Evolutionary conservation across 1,284 basidiomycete genomes (phyloP).

Genomic region (Malassezia cuniculi): DNA sequence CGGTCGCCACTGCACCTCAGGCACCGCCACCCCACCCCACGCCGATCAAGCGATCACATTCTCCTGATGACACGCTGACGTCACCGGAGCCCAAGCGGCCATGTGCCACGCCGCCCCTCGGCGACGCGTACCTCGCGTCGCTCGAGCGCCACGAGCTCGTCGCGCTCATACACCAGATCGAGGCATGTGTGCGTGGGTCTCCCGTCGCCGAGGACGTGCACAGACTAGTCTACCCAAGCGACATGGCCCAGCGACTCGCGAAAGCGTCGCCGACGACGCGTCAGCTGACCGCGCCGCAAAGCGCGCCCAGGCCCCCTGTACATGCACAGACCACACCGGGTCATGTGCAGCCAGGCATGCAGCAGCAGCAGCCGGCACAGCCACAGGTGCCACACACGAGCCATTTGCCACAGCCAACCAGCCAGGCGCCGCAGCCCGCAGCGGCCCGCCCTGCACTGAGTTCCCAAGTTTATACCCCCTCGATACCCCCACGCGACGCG

Average conservation of each 20-base stretch:
- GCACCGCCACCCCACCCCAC: neutral
- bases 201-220: constrained; percentile 3
- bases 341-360: too few relatives aligned
- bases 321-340: too few relatives aligned
- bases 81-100: constrained; percentile 1
- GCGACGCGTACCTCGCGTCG: constrained; percentile 8
- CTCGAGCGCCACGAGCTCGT: constrained; percentile 2
- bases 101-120: constrained; percentile 4
- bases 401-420: too few relatives aligned
- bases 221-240: constrained; percentile 8
- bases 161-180: constrained; percentile 5
- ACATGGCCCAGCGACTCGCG: constrained; percentile 4
- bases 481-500: constrained; percentile 6
- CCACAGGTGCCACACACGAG: too few relatives aligned
- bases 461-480: constrained; percentile 11
- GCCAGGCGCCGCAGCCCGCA: neutral
- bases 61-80: constrained; percentile 5
- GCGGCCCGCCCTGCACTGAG: neutral
- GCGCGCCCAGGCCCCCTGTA: too few relatives aligned
- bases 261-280: neutral
- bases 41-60: constrained; percentile 12
- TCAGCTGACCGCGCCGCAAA: neutral
- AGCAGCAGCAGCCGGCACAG: too few relatives aligned
- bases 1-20: too few relatives aligned
- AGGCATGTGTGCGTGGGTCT: constrained; percentile 8